A percentile compares a stretch with the other conserved stretches of the same genome.
phyloP scores from a whole-genome alignment of 139 green algal genomes.

The Mychonastes homosphaera region DNA sequence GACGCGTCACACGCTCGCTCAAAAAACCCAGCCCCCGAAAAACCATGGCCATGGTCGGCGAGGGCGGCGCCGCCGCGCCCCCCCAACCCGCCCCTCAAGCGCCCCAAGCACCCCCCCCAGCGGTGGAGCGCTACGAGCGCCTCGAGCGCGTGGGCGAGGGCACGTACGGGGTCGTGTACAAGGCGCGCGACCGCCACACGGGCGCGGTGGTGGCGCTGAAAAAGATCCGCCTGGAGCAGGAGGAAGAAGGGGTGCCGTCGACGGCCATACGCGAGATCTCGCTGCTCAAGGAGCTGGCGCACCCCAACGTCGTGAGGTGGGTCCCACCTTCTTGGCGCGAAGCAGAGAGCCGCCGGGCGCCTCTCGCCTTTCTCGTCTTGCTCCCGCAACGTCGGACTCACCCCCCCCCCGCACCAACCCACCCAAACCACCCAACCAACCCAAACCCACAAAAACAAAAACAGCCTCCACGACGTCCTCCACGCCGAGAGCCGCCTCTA shows the following conservation, averaged over 20 bases:
- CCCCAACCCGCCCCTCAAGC: too few relatives aligned
- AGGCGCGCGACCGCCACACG: slow-evolving; percentile 58
- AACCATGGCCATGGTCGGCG: too few relatives aligned
- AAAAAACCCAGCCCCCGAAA: too few relatives aligned
- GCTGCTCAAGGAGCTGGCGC: slow-evolving; percentile 71
- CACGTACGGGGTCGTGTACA: slow-evolving; percentile 97
- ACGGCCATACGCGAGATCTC: slow-evolving; percentile 79
- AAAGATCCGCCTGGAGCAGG: slow-evolving; percentile 79
- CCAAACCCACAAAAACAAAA: too few relatives aligned
- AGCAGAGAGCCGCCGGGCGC: neutral
- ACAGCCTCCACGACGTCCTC: slow-evolving; percentile 88
- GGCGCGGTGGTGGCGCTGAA: slow-evolving; percentile 81
- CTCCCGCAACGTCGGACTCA: neutral
- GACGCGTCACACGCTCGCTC: too few relatives aligned
- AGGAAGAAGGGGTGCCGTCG: slow-evolving; percentile 71
- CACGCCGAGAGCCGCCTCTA: slow-evolving; percentile 78
- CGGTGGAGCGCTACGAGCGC: too few relatives aligned
- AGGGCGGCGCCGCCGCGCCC: too few relatives aligned
- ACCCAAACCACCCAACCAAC: neutral
- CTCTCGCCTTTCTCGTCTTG: neutral
- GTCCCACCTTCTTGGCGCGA: neutral
- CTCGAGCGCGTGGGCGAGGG: slow-evolving; percentile 88
- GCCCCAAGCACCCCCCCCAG: too few relatives aligned
- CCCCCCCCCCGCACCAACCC: neutral
- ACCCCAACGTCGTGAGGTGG: slow-evolving; percentile 39